phyloP scores from a whole-genome alignment of 2,329 filamentous ascomycete species.

The Whalleya microplaca region DNA sequence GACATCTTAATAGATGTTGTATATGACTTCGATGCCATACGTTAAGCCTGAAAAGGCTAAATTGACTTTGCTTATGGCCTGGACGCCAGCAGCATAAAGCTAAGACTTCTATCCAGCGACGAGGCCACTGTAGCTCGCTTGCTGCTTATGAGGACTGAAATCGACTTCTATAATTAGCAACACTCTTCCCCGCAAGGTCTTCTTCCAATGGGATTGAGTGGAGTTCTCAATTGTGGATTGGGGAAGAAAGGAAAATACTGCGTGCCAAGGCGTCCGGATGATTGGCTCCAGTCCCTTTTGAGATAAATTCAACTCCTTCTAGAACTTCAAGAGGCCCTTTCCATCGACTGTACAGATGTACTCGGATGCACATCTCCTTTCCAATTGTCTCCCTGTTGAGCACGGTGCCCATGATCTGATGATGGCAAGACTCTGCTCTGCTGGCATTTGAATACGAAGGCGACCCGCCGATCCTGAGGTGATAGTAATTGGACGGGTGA shows the following conservation, averaged over 20 bases:
- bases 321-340: background rate
- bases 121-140: too few relatives aligned
- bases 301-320: background rate
- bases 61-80: too few relatives aligned
- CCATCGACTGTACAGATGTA: background rate
- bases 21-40: too few relatives aligned
- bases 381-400: background rate
- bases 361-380: background rate
- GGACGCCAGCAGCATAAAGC: too few relatives aligned
- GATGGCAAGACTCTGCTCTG: background rate
- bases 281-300: background rate
- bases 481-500: conserved; percentile 13
- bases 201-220: too few relatives aligned
- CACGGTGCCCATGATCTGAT: background rate
- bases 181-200: too few relatives aligned
- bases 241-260: background rate
- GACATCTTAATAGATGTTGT: too few relatives aligned
- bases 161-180: too few relatives aligned
- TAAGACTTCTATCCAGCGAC: too few relatives aligned
- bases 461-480: conserved; percentile 12
- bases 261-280: background rate
- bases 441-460: conserved; percentile 5
- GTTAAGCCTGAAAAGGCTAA: too few relatives aligned
- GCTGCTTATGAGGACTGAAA: too few relatives aligned
- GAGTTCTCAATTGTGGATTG: too few relatives aligned